Conservation (phyloP, 768 basidiomycete species). For the Leucocoprinus leucothites region DNA sequence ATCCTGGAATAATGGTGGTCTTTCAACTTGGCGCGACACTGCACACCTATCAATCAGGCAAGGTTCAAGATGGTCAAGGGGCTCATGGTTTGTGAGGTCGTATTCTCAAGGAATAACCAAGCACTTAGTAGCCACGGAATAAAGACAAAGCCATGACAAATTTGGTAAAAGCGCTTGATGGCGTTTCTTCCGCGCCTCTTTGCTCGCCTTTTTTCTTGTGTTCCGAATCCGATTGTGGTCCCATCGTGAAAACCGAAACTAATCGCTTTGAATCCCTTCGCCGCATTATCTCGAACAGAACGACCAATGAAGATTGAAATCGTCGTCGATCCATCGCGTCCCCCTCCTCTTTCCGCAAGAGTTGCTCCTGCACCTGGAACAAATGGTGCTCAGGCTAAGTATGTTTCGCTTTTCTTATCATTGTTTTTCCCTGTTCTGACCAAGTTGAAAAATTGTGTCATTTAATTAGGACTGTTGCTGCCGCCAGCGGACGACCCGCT, state of each 20-base stretch:
- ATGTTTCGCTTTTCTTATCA: constrained; percentile 16
- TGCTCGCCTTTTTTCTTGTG: constrained; percentile 34
- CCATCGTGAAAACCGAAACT: constrained; percentile 42
- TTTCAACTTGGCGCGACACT: not conserved
- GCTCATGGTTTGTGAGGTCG: not conserved
- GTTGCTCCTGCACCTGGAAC: constrained; percentile 69
- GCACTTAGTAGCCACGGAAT: constrained; percentile 15
- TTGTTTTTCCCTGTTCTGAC: constrained; percentile 5
- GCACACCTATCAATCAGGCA: not conserved
- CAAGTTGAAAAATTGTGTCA: constrained; percentile 11
- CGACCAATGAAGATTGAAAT: constrained; percentile 99
- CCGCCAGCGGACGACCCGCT: constrained; percentile 24
- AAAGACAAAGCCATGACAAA: constrained; percentile 38
- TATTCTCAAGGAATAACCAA: constrained; percentile 12
- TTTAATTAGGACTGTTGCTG: constrained; percentile 18
- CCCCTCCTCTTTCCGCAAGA: constrained; percentile 75
- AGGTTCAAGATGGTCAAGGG: constrained; percentile 13
- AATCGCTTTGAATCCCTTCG: constrained; percentile 34
- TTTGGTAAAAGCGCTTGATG: constrained; percentile 26
- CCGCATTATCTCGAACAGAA: constrained; percentile 55
- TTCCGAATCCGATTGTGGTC: constrained; percentile 26
- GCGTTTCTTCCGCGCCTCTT: constrained; percentile 24
- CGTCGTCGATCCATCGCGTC: constrained; percentile 78
- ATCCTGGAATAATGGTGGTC: constrained; percentile 2
- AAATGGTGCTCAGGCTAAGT: constrained; percentile 27